Base-by-base conservation (phyloP, 2,329 filamentous ascomycete species). In the Leptographium procerum region DNA sequence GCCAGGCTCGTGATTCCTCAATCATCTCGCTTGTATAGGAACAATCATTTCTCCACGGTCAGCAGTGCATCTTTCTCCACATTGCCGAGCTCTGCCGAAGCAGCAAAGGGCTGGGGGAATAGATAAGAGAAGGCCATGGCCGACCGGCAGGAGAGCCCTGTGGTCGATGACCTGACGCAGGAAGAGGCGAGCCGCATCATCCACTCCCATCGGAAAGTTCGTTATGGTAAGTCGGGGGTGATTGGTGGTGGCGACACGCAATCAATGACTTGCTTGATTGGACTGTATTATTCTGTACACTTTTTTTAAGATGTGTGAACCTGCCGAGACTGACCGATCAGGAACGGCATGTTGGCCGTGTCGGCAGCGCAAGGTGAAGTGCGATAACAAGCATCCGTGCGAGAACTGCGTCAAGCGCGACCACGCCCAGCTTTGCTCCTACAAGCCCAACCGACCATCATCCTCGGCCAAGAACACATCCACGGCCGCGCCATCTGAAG, bases 141-240 rank as follows among this genome's bases (percentile, higher is more conserved):
- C 60, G 75, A 78, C 59, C 69, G 71, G 61, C 70, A 73, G 56
- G 71, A 73, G 56, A 70, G 72, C 56, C 73, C 77, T 57, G 73
- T 73, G 61, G 71, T 83, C 62, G 78, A 83, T 67, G 77, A 82
- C 66, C 73, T 84, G 67, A 84, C 81, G 52, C 79, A 82, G 11
- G 83, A 86, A 68, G 83, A 86, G 70, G 83, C 82, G 63, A 86
- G 75, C 67, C 81, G 82, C 65, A 86, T 86, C 71, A 86, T 86
- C 64, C 83, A 86, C 68, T 85, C 82, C 56, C 83, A 86, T 68
- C 80, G 83, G 64, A 86, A 86, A 70, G 83, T 86, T 59, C 78
- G 83, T 66, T 86, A 86, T 70, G 83, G 83, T 85, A 76, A 68
- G 81, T 24, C 19, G 19, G 13, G 19, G 24, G 28, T 7, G 13